Evolutionary conservation across 495 filamentous ascomycete species (phyloP).

Genomic region (Penicillium taxi): DNA sequence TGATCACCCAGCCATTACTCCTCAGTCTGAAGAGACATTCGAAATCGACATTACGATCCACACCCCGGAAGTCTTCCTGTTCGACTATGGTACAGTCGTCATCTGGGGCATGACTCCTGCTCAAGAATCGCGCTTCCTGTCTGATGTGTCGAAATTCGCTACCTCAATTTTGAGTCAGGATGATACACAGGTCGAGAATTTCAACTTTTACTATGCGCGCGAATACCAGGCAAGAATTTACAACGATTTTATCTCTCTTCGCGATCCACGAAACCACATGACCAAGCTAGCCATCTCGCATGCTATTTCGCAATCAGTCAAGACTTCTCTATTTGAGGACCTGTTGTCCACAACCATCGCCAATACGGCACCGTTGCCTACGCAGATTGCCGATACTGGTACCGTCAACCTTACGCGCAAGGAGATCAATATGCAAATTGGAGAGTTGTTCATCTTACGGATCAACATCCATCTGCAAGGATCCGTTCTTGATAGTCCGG

Average conservation of each 20-base stretch:
- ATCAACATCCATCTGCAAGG: constrained; percentile 98
- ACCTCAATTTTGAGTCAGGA: constrained; percentile 77
- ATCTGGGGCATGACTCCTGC: constrained; percentile 92
- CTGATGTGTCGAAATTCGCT: constrained; percentile 94
- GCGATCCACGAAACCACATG: constrained; percentile 95
- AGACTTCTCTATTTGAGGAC: constrained; percentile 97
- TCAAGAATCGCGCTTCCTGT: constrained; percentile 81
- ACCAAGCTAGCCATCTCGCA: constrained; percentile 94
- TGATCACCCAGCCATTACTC: constrained; percentile 18
- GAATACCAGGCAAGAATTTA: constrained; percentile 98
- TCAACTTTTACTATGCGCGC: constrained; percentile 97
- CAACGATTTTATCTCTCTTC: constrained; percentile 94
- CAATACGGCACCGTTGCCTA: constrained; percentile 79
- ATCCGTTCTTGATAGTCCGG: constrained; percentile 91
- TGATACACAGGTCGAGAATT: constrained; percentile 90
- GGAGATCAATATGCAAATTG: constrained; percentile 97
- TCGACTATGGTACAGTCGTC: constrained; percentile 99
- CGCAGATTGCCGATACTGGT: constrained; percentile 82
- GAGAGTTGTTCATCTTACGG: constrained; percentile 90
- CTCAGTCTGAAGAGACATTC: constrained; percentile 21
- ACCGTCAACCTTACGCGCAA: constrained; percentile 74
- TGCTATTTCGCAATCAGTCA: constrained; percentile 83
- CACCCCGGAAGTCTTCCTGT: constrained; percentile 89
- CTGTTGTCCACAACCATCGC: constrained; percentile 89
- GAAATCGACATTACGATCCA: constrained; percentile 62